phyloP scores from a whole-genome alignment of 768 basidiomycete species.

The Hericium coralloides region DNA sequence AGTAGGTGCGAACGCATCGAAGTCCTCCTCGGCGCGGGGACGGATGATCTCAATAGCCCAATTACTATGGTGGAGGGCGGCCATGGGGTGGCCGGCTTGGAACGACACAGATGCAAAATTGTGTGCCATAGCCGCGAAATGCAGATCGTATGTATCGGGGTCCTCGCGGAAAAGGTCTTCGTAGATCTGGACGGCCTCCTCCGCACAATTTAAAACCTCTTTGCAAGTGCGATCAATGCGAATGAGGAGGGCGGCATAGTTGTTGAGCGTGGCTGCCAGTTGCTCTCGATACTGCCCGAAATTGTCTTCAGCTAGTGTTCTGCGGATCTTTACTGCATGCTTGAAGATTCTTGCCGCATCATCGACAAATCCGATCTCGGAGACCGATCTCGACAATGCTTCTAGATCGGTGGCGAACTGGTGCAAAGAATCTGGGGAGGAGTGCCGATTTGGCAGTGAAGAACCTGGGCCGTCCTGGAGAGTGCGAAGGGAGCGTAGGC shows the following conservation, averaged over 20 bases:
- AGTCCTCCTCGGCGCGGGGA: background rate
- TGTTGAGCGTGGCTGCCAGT: background rate
- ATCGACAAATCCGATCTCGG: background rate
- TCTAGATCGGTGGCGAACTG: background rate
- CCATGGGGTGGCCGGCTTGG: background rate
- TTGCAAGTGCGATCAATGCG: background rate
- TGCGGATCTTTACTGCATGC: background rate
- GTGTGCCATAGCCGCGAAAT: background rate
- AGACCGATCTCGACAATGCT: background rate
- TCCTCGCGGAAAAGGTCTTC: background rate
- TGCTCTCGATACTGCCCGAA: background rate
- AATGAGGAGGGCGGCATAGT: background rate
- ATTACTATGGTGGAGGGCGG: background rate
- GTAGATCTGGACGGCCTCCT: background rate
- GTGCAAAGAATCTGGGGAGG: background rate
- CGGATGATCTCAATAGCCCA: background rate
- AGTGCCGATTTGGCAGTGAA: background rate
- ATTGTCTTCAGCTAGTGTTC: background rate
- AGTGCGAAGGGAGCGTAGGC: background rate
- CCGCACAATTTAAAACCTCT: background rate
- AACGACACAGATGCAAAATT: background rate
- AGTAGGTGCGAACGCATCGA: background rate
- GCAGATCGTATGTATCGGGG: background rate
- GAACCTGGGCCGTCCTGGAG: background rate
- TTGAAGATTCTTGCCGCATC: background rate